Base-by-base conservation (phyloP, 2,329 filamentous ascomycete genomes). In the Paradendryphiella salina region DNA sequence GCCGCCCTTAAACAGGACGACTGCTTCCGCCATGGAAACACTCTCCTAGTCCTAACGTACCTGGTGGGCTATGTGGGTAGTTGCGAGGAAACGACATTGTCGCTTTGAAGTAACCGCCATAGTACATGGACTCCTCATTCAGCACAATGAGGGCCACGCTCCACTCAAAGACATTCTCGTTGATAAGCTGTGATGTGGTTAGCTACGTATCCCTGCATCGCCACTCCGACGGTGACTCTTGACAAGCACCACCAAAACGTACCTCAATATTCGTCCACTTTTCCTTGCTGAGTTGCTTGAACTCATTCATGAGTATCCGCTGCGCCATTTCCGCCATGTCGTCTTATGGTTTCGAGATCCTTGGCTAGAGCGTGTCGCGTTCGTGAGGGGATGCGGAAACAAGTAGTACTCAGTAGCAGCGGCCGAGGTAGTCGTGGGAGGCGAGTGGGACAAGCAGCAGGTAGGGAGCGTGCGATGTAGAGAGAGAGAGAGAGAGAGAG, bases 191-290 rank as follows among this genome's bases (percentile, higher is more conserved):
- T 38, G 35, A 29, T 31, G 54, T 43, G 50, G 64, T 69, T 59
- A 65, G 65, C 65, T 65, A 37, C 54, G 51, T 53, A 40, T 42
- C 48, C 41, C 17, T 29, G 50, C n/a, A 33, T 51, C 35, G 53
- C 57, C 53, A 58, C 61, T 47, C 18, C 1, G 20, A 36, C 32
- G 15, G 29, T 17, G 35, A 33, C 28, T 41, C 18, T 20, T n/a
- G 11, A 38, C 13, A 42, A 38, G 39, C 11, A 37, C 20, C 35
- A 39, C 29, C 18, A 32, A 14, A 41, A 48, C 82, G 56, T 75
- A 91, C 89, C 72, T 95, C 88, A 61, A 96, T 90, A 64, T 93
- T 85, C 14, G 96, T 88, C 93, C 93, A 99, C 72, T 90, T 90
- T 80, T 96, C 92, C 73, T 94, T 91, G 46, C 84, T 81, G 33